A percentile compares a stretch with the other conserved stretches of the same genome.
Conservation (phyloP, 176 grass and related monocot species). For the Eleusine coracana region DNA sequence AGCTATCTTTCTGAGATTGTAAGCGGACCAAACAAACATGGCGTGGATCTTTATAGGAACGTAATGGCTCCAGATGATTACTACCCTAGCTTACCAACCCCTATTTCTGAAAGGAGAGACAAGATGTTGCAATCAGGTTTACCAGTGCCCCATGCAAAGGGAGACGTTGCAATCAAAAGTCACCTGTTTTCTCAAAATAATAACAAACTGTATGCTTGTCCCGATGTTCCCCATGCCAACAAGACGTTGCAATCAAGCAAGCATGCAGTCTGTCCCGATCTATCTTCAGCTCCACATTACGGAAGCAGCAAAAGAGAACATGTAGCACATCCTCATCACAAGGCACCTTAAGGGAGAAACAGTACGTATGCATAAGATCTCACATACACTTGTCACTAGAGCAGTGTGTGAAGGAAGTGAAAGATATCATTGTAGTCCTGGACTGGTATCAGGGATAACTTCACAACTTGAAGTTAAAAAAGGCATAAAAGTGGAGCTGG, state of each 20-base stretch:
- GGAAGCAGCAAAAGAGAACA: not conserved
- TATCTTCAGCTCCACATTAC: slow-evolving; percentile 6
- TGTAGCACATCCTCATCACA: slow-evolving; percentile 17
- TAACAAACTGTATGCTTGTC: not conserved
- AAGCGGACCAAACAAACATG: not conserved
- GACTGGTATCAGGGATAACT: not conserved
- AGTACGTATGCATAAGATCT: not conserved
- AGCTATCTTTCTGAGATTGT: not conserved
- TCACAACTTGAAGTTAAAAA: not conserved
- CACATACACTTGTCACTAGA: not conserved
- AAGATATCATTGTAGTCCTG: not conserved
- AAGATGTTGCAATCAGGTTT: not conserved
- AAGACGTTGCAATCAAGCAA: not conserved
- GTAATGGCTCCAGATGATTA: not conserved
- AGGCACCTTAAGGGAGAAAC: not conserved
- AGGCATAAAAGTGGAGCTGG: not conserved
- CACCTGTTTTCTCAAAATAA: too few relatives aligned
- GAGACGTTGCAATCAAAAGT: not conserved
- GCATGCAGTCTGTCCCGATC: too few relatives aligned
- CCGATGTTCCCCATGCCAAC: not conserved
- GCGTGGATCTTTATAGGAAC: not conserved
- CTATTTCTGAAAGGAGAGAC: not conserved
- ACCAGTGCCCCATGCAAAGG: not conserved
- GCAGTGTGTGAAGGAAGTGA: slow-evolving; percentile 14
- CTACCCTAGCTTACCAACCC: not conserved